Evolutionary conservation across 805 yeast species (phyloP).

Genomic region (Saccharomyces cerevisiae): DNA sequence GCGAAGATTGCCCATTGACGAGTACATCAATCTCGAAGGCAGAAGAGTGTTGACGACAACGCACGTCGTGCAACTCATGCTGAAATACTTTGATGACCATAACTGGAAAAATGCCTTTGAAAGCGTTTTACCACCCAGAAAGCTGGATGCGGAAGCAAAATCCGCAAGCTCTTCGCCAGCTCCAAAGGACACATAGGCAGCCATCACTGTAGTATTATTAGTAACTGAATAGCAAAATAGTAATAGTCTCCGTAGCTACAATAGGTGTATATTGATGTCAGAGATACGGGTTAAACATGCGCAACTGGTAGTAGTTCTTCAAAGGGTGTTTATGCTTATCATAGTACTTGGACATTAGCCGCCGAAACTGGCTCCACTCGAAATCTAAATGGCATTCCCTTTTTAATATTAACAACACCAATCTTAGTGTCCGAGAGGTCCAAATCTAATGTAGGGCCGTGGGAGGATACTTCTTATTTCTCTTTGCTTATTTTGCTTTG

Average conservation of each 20-base stretch:
- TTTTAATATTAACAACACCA: not conserved
- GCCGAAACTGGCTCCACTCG: not conserved
- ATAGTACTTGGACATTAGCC: not conserved
- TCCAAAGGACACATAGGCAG: not conserved
- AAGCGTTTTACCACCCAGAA: constrained; percentile 77
- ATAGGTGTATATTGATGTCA: not conserved
- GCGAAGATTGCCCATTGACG: constrained; percentile 79
- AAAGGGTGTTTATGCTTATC: not conserved
- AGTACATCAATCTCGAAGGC: constrained; percentile 73
- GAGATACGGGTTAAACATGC: not conserved
- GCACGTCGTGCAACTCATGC: constrained; percentile 83
- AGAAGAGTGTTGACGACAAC: constrained; percentile 87
- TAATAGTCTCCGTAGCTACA: not conserved
- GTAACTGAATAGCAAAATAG: not conserved
- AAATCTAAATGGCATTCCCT: not conserved
- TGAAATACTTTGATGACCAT: constrained; percentile 66
- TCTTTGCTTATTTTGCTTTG: not conserved
- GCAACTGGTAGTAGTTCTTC: not conserved
- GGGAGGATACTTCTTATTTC: not conserved
- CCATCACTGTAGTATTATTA: not conserved
- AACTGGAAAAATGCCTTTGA: constrained; percentile 88
- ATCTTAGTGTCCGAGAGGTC: not conserved
- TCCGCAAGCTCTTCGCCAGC: not conserved
- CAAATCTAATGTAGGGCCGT: not conserved
- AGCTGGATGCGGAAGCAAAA: constrained; percentile 29